Conservation (phyloP, 306 rosid species). For the Acacia crassicarpa region DNA sequence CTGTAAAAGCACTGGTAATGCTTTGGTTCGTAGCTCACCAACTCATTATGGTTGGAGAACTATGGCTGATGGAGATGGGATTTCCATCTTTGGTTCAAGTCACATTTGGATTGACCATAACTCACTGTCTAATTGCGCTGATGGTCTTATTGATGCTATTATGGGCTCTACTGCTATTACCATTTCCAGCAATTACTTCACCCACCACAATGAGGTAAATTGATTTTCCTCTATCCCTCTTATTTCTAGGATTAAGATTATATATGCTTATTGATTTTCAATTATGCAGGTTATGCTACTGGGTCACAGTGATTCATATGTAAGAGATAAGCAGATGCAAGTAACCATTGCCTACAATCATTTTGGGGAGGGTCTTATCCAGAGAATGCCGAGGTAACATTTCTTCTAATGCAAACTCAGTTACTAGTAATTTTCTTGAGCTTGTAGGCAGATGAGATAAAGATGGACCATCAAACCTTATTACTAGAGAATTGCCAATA, state of each 20-base stretch:
- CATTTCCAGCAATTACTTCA: constrained; percentile 86
- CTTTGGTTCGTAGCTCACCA: constrained; percentile 96
- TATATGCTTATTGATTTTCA: constrained; percentile 5
- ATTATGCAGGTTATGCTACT: constrained; percentile 75
- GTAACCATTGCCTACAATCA: constrained; percentile 97
- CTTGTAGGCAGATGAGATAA: neutral
- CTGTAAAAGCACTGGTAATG: constrained; percentile 88
- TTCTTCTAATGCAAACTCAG: neutral
- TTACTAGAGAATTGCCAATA: neutral
- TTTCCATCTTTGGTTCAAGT: constrained; percentile 84
- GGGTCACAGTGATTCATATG: constrained; percentile 94
- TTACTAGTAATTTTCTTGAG: constrained; percentile 4
- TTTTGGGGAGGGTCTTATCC: constrained; percentile 96
- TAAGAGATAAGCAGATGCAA: constrained; percentile 90
- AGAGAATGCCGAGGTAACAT: constrained; percentile 97
- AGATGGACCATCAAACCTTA: neutral
- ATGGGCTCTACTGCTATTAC: constrained; percentile 96
- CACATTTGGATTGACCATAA: constrained; percentile 96
- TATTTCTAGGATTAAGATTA: neutral
- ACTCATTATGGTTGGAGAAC: constrained; percentile 95
- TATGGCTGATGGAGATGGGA: constrained; percentile 86
- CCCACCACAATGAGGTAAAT: constrained; percentile 88
- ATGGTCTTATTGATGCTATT: constrained; percentile 90
- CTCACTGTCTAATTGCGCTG: constrained; percentile 80
- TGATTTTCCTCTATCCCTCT: neutral